phyloP scores from a whole-genome alignment of 176 grass and related monocot species.

The Oryza australiensis region DNA sequence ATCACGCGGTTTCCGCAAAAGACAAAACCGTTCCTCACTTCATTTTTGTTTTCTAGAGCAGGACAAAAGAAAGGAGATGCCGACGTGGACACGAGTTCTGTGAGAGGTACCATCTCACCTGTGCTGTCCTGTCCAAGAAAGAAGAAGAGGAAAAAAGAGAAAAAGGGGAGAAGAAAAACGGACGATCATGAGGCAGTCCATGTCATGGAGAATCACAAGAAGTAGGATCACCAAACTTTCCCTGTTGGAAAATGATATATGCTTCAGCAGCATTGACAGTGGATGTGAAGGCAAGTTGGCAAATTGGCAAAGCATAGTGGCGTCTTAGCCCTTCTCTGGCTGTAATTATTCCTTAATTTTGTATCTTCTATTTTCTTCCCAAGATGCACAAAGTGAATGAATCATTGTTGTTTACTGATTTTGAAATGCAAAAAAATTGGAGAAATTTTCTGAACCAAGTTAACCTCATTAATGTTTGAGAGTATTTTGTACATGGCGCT shows the following conservation, averaged over 20 bases:
- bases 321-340: neutral
- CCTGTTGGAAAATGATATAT: constrained; percentile 41
- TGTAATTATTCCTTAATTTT: neutral
- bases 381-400: neutral
- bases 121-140: constrained; percentile 2
- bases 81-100: neutral
- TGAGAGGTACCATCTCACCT: constrained; percentile 29
- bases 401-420: neutral
- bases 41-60: neutral
- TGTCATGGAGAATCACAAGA: constrained; percentile 28
- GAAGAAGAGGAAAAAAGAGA: no score
- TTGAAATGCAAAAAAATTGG: neutral
- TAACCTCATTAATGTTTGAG: no score
- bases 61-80: neutral
- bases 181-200: constrained; percentile 39
- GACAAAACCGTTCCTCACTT: neutral
- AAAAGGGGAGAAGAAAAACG: neutral
- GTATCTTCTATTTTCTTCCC: neutral
- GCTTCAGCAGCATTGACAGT: constrained; percentile 10
- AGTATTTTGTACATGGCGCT: no score
- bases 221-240: constrained; percentile 31
- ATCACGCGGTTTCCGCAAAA: neutral
- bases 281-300: constrained; percentile 11
- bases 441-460: neutral
- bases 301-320: neutral